Evolutionary conservation across 164 flowering plant species (phyloP), one percentile per base, ranked within the genome.

Genomic region (Santalum album): DNA sequence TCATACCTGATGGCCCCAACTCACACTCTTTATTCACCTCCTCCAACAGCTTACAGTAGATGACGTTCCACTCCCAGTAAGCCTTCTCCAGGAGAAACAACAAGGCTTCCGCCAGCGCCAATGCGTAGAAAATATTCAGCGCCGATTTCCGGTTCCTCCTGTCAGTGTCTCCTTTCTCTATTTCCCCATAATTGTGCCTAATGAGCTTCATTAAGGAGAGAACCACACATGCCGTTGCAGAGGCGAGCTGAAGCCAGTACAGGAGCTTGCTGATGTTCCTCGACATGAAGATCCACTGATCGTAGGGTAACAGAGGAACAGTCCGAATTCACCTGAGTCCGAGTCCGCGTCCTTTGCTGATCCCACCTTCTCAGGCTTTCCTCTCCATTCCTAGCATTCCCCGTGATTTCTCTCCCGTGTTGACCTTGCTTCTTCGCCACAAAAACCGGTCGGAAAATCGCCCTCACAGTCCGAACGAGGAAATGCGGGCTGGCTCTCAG

Each of bases 101-200:
- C 57, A 81, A 58, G 53, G 96, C 96, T 63, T 92, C 99, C 1
- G 96, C 83, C 50, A 87, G 64, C 6, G 96, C 96, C 70, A 92
- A 65, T 4, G 78, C 53, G 51, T 92, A 89, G 78, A 92, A 92
- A 21, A 92, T 85, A 23, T 55, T 68, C 60, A 92, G 70, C 36
- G 99, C 99, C 0, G 84, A 56, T 45, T 80, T 58, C 39, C 85
- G 54, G 66, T 87, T 87, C 68, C 75, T 77, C 66, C 77, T 89
- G 49, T 86, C 94, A 1, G 72, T 63, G 35, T 86, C 86, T 1
- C 81, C 86, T 56, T 88, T 80, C 24, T 64, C 70, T 10, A 78
- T 23, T 0, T 86, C 85, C 0, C 91, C 96, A 53, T 63, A 87
- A 68, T 83, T 65, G 25, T 70, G 84, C 66, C 47, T 67, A 22